These are phyloP conservation scores for Violaceomyces palustris DNA, from an alignment of 1,284 basidiomycete species.

Conservation along the genomic window DNA sequence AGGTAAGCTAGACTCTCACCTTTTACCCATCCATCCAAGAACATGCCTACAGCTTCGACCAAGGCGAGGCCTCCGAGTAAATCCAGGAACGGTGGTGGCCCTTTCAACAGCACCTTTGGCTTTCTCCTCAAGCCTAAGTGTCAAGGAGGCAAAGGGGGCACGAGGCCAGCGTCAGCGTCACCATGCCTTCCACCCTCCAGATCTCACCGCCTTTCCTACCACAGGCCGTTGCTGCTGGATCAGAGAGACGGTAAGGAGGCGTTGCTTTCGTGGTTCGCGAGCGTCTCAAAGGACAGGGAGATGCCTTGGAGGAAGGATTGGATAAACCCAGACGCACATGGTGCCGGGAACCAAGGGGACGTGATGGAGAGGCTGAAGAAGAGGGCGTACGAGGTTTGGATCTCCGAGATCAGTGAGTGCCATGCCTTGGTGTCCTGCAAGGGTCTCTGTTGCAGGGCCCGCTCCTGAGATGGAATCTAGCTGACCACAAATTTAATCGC, in stretches of 20 bases:
- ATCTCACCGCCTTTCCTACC: slow-evolving; percentile 19
- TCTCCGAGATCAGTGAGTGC: slow-evolving; percentile 70
- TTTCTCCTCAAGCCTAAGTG: no score
- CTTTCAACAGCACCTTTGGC: no score
- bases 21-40: no score
- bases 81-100: no score
- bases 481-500: no score
- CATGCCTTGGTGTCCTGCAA: not conserved
- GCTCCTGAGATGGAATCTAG: not conserved
- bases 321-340: slow-evolving; percentile 17
- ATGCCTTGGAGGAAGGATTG: slow-evolving; percentile 83
- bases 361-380: slow-evolving; percentile 55
- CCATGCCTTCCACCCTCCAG: slow-evolving; percentile 15
- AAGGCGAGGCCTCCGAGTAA: no score
- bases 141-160: no score
- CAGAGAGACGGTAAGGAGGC: slow-evolving; percentile 6
- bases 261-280: slow-evolving; percentile 62
- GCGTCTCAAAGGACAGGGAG: slow-evolving; percentile 62
- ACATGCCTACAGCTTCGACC: no score
- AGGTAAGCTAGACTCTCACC: no score
- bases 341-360: slow-evolving; percentile 57
- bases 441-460: not conserved
- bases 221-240: slow-evolving; percentile 31
- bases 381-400: slow-evolving; percentile 64
- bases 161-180: no score